Evolutionary conservation across 805 yeast genomes (phyloP).

Genomic region (Clavispora fructus): DNA sequence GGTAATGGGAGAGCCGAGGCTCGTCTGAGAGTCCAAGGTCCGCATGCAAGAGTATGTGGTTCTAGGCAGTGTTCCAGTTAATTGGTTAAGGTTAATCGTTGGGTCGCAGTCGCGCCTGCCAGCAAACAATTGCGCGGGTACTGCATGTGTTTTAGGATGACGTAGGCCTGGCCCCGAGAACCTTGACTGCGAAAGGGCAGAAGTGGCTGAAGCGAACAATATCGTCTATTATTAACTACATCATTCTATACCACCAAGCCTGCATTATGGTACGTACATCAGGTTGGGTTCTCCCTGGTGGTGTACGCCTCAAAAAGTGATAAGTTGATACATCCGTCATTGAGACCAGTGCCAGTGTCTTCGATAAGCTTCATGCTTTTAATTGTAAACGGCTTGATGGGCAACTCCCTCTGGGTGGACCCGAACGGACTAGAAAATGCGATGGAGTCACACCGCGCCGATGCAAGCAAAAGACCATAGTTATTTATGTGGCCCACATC

Average conservation of each 20-base stretch:
- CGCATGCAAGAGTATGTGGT: not conserved
- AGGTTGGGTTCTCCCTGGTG: constrained; percentile 34
- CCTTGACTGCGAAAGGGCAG: too few species aligned
- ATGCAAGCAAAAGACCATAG: constrained; percentile 18
- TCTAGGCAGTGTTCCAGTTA: not conserved
- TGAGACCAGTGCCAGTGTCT: constrained; percentile 31
- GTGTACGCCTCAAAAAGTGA: constrained; percentile 39
- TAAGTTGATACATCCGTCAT: constrained; percentile 38
- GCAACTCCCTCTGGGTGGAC: constrained; percentile 4
- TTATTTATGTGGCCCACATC: constrained; percentile 30
- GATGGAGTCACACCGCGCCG: constrained; percentile 7
- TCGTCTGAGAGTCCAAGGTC: not conserved
- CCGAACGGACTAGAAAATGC: constrained; percentile 11
- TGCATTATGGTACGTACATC: not conserved
- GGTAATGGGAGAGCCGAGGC: not conserved
- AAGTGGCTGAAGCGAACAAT: too few species aligned
- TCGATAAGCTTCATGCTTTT: constrained; percentile 36
- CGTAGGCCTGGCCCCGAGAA: too few species aligned
- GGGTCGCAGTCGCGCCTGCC: not conserved
- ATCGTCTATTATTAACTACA: too few species aligned
- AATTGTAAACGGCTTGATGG: constrained; percentile 20
- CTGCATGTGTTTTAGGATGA: not conserved
- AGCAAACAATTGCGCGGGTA: not conserved
- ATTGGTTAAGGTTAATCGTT: not conserved
- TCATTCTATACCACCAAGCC: not conserved